A percentile compares a stretch with the other conserved stretches of the same genome.
Conservation (phyloP, 2,329 filamentous ascomycete genomes). For the Neonectria ditissima region DNA sequence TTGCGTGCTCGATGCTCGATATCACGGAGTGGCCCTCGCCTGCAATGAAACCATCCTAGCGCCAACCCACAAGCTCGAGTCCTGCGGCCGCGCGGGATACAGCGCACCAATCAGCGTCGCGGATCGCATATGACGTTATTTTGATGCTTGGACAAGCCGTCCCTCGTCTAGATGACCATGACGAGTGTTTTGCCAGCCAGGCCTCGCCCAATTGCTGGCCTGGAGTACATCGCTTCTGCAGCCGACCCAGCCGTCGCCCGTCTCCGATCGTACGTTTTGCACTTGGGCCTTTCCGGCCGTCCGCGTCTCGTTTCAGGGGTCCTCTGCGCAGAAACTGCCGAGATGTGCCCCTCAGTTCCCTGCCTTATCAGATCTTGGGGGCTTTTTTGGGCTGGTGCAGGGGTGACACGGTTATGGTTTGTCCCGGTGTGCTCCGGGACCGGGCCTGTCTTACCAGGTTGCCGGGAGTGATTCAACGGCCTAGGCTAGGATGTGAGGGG, state of each 20-base stretch:
- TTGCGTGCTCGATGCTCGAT: conserved; percentile 43
- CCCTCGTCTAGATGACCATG: neutral
- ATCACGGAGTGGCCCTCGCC: conserved; percentile 45
- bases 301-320: neutral
- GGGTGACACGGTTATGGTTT: neutral
- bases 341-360: neutral
- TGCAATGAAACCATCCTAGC: conserved; percentile 21
- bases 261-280: neutral
- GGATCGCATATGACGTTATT: conserved; percentile 20
- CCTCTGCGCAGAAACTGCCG: neutral
- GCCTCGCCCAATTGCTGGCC: neutral
- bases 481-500: neutral
- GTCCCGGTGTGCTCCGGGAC: neutral
- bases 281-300: neutral
- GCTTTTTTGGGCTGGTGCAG: neutral
- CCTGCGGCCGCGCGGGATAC: neutral
- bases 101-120: conserved; percentile 3
- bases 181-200: neutral
- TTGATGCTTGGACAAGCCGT: neutral
- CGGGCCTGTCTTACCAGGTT: neutral
- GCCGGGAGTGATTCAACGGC: neutral
- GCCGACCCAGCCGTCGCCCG: neutral
- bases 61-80: conserved; percentile 4
- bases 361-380: neutral
- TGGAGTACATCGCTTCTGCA: neutral